phyloP scores from a whole-genome alignment of 2,329 filamentous ascomycete species.

The Fusarium sp. region DNA sequence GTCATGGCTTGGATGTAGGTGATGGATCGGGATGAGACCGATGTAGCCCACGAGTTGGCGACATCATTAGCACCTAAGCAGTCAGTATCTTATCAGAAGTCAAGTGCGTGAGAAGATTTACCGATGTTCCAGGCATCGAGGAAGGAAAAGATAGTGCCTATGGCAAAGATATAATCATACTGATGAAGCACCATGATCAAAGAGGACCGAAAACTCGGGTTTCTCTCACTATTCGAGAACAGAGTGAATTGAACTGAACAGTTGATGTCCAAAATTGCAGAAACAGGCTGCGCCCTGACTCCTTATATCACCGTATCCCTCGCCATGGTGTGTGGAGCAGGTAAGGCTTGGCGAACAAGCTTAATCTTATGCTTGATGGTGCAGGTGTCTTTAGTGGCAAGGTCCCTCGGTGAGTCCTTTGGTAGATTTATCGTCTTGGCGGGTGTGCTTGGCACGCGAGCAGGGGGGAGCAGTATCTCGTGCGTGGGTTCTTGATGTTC shows the following conservation, averaged over 20 bases:
- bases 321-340: constrained; percentile 23
- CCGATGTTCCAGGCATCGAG: constrained; percentile 73
- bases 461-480: constrained; percentile 3
- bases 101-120: constrained; percentile 20
- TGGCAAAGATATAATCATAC: constrained; percentile 71
- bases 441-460: constrained; percentile 20
- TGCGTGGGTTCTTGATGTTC: constrained; percentile 27
- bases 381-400: neutral
- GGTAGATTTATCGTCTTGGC: constrained; percentile 20
- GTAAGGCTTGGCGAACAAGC: constrained; percentile 40
- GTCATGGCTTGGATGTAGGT: constrained; percentile 68
- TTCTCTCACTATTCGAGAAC: constrained; percentile 18
- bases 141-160: constrained; percentile 71
- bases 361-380: constrained; percentile 39
- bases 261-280: constrained; percentile 1
- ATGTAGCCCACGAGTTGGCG: constrained; percentile 80
- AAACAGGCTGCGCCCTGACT: neutral
- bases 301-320: constrained; percentile 34
- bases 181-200: constrained; percentile 51
- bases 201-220: constrained; percentile 3
- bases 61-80: constrained; percentile 63
- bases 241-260: neutral
- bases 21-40: constrained; percentile 74
- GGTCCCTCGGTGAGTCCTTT: neutral
- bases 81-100: neutral